Conservation (phyloP, 2,329 filamentous ascomycete genomes). For the Ilyonectria robusta region DNA sequence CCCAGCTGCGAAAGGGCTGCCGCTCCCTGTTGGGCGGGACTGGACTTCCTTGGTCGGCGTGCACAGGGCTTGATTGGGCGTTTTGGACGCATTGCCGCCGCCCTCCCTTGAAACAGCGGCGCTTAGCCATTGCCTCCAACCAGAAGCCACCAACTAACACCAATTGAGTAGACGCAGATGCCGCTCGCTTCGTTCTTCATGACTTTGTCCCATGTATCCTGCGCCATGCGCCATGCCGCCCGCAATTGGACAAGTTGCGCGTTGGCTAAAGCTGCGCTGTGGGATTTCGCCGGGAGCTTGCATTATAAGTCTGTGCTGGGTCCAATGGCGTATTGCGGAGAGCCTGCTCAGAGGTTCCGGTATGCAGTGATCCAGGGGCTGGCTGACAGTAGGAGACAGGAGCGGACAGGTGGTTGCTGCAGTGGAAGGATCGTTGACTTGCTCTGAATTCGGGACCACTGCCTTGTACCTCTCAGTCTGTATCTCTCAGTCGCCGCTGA, state of each 20-base stretch:
- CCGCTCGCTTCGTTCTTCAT: constrained; percentile 1
- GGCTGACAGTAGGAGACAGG: neutral
- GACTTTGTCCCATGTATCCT: neutral
- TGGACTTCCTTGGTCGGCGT: neutral
- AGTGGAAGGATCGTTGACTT: neutral
- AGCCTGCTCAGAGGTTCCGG: neutral
- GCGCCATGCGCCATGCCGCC: neutral
- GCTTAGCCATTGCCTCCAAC: constrained; percentile 20
- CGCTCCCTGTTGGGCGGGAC: neutral
- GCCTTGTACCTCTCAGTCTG: neutral
- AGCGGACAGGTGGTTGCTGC: neutral
- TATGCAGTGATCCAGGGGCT: neutral
- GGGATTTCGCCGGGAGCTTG: neutral
- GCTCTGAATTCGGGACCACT: neutral
- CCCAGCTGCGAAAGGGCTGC: neutral
- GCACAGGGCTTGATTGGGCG: constrained; percentile 17
- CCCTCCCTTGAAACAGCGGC: constrained; percentile 12
- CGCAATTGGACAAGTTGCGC: constrained; percentile 2
- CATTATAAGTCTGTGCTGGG: neutral
- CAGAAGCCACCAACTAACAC: constrained; percentile 5
- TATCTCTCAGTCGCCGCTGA: constrained; percentile 70
- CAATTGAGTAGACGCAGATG: constrained; percentile 4
- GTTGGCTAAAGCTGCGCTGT: neutral
- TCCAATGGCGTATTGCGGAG: neutral
- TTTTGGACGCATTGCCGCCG: constrained; percentile 22